Evolutionary conservation across 139 green algal species (phyloP), one percentile per base, ranked within the genome.

Genomic region (Haematococcus sp.): DNA sequence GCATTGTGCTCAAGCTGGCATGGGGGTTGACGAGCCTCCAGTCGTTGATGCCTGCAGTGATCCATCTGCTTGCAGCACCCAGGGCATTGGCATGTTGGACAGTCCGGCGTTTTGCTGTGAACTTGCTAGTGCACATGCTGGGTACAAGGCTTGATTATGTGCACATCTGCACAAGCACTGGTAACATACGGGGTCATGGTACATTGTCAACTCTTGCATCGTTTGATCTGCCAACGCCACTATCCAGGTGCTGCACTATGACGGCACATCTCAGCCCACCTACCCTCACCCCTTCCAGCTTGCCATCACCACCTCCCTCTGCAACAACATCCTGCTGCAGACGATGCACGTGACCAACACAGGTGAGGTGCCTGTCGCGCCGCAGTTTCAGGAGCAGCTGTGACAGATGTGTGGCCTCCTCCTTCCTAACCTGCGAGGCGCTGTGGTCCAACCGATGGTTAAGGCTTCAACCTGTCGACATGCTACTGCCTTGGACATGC

Each of bases 201-300:
- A n/a, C n/a, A n/a, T n/a, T n/a, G n/a, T n/a, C n/a, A n/a, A n/a
- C n/a, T n/a, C n/a, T n/a, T n/a, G n/a, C n/a, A n/a, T n/a, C n/a
- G n/a, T n/a, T n/a, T n/a, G n/a, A n/a, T n/a, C n/a, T n/a, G n/a
- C n/a, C n/a, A n/a, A n/a, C n/a, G n/a, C n/a, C n/a, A n/a, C n/a
- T n/a, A n/a, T 44, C 40, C 78, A 87, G 80, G 64, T 52, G 11
- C 60, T 85, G 23, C 23, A 65, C 52, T 81, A 81, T 5, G 79
- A 61, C 55, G 80, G 83, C 33, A 63, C 20, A 27, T 63, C 79
- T 51, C 75, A 81, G 30, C 23, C 44, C 0, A 52, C 66, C 46
- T 89, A 75, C 54, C 79, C 85, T 0, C 78, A 90, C 56, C 67
- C 66, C 44, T 95, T 92, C 49, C 22, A 78, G 49, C 84, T 94